Conservation (phyloP, 2,329 filamentous ascomycete species). For the Chaetomium sp. region DNA sequence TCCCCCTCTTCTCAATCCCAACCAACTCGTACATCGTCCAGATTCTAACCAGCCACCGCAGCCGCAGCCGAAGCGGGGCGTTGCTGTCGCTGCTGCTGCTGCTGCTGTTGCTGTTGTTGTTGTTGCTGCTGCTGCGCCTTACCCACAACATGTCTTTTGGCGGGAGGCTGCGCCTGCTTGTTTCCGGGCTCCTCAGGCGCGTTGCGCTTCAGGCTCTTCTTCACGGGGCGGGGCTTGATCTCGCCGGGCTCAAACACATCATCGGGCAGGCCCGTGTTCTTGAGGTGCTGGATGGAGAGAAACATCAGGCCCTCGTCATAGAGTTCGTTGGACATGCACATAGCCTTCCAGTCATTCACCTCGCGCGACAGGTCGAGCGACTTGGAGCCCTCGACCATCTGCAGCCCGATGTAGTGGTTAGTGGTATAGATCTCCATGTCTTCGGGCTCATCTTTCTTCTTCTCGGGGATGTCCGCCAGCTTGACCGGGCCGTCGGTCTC, state of each 20-base stretch:
- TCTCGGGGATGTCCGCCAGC: conserved; percentile 34
- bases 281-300: conserved; percentile 76
- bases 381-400: conserved; percentile 71
- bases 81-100: conserved; percentile 26
- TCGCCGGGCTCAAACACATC: conserved; percentile 88
- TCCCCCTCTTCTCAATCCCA: not conserved
- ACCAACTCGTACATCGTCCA: not conserved
- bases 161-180: conserved; percentile 37
- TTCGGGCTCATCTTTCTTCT: conserved; percentile 28
- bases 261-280: conserved; percentile 80
- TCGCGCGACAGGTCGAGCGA: conserved; percentile 77
- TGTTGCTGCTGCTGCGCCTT: conserved; percentile 8
- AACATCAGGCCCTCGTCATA: conserved; percentile 76
- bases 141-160: conserved; percentile 50
- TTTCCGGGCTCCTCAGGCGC: conserved; percentile 41
- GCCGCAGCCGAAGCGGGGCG: conserved; percentile 13
- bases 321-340: conserved; percentile 73
- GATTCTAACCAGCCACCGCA: conserved; percentile 18
- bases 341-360: conserved; percentile 83
- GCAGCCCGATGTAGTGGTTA: conserved; percentile 91
- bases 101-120: conserved; percentile 41
- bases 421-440: conserved; percentile 72
- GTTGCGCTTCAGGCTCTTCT: conserved; percentile 54
- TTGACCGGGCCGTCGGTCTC: conserved; percentile 27
- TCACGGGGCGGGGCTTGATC: conserved; percentile 61